Evolutionary conservation across 1,139 yeast species (phyloP), one percentile per base, ranked within the genome.

Genomic region (Hansenula sp.): DNA sequence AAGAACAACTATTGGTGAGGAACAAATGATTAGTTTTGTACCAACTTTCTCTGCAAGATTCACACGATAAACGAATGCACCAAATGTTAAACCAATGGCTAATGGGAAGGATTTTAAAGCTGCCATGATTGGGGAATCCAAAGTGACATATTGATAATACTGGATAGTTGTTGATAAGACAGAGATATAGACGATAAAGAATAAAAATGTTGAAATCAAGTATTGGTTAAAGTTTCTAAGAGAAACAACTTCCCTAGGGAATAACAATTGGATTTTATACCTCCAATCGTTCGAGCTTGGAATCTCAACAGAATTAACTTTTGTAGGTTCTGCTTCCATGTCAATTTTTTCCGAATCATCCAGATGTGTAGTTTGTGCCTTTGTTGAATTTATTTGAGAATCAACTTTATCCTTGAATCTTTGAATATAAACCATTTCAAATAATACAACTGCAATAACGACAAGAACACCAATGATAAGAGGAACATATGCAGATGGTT

Each of bases 401-500:
- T 31, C 33, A 13, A 19, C 17, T 36, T 16, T n/a, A 15, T 21
- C 16, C 30, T 29, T 45, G 32, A 34, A 47, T 3, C 37, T 19
- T 16, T 43, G 42, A 21, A 48, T 33, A 43, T 36, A 45, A 16
- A 41, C 43, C 17, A 38, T 50, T 49, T 57, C 61, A 48, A 36
- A 48, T 8, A 42, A 27, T 36, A 46, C 38, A 38, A 33, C 47
- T 1, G 16, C 31, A 17, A 40, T 16, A 16, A 46, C 41, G 5
- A 50, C 36, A 9, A 51, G 7, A 13, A 49, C 29, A 17, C 58
- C 58, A 31, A 55, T 34, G 5, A 44, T 31, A 1, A 49, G 42
- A 1, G 66, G 59, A 28, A 60, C 57, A 40, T 62, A 65, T 1
- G 65, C 63, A 9, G 52, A 50, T 4, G 70, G 63, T 1, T 52